Evolutionary conservation across 2,329 filamentous ascomycete species (phyloP), one percentile per base, ranked within the genome.

Genomic region (Didymella exigua): DNA sequence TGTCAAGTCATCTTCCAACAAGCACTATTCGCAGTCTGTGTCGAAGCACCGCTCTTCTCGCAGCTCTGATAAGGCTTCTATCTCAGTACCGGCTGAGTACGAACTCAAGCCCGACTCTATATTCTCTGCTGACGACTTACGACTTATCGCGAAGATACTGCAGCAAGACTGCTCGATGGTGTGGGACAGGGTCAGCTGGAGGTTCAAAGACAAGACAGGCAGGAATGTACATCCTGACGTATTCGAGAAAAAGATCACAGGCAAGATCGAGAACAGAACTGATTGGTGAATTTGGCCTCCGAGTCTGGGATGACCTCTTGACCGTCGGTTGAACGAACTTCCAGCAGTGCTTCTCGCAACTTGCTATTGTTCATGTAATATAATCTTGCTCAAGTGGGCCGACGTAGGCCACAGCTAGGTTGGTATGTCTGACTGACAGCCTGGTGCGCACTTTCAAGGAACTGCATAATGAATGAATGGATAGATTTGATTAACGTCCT

Each of bases 131-230:
- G 56, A 65, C 26, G 67, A 80, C 40, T 57, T 81, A 18, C 68
- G 73, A 16, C 66, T 78, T 8, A 68, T 84, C 16, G 76, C 76
- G 30, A 67, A 73, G 21, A 72, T 83, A 21, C 68, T 81, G 33
- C 69, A 73, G 47, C 69, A 74, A 40, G 81, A 81, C 60, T 67
- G 76, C 48, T 65, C 71, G 29, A 65, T 75, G 59, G 75, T 76
- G 36, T 84, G 81, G 81, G 57, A 78, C 13, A 67, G 77, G 5
- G 70, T 84, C 2, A 77, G 78, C 41, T 77, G 75, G 46, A 69
- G 71, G 21, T 83, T 83, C 71, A 77, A 71, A 49, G 79, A 82
- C 49, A 76, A 76, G 67, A 84, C 80, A 1, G 81, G 81, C 2
- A 71, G 79, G 34, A 68, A 71, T 3, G 60, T 83, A 23, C 71